Conservation (phyloP, 306 rosid species). For the Inga laurina region DNA sequence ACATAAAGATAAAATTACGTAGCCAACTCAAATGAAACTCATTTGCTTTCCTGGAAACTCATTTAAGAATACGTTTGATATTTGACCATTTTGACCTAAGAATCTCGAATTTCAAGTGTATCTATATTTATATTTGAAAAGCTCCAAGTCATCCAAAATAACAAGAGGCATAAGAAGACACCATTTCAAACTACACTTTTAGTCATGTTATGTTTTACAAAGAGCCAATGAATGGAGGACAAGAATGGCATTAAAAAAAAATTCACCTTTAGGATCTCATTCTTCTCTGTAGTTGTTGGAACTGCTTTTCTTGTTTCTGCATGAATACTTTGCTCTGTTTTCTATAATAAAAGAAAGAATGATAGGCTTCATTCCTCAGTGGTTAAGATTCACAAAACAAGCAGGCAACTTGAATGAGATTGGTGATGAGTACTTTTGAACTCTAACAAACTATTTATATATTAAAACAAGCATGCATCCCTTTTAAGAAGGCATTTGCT, state of each 20-base stretch:
- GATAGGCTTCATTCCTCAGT: neutral
- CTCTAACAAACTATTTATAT: neutral
- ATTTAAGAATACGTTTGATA: neutral
- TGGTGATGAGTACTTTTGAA: neutral
- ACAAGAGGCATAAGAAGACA: too few relatives aligned
- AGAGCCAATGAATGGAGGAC: neutral
- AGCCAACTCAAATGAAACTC: neutral
- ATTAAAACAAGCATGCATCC: neutral
- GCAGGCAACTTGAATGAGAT: neutral
- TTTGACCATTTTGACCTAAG: neutral
- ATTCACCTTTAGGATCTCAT: constrained; percentile 7
- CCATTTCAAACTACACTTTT: too few relatives aligned
- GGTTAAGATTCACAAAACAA: neutral
- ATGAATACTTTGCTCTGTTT: neutral
- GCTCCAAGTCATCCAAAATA: neutral
- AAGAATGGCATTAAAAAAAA: neutral
- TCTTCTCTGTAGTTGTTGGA: constrained; percentile 12
- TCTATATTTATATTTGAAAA: neutral
- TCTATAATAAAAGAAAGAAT: constrained; percentile 24
- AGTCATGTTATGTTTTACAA: neutral
- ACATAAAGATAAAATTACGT: neutral
- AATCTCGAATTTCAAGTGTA: neutral
- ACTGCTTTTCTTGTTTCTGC: constrained; percentile 30
- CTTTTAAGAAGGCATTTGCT: neutral
- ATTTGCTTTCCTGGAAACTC: too few relatives aligned